Evolutionary conservation across 2,329 filamentous ascomycete genomes (phyloP), one percentile per base, ranked within the genome.

Genomic region (Rhytidhysteron rufulum): DNA sequence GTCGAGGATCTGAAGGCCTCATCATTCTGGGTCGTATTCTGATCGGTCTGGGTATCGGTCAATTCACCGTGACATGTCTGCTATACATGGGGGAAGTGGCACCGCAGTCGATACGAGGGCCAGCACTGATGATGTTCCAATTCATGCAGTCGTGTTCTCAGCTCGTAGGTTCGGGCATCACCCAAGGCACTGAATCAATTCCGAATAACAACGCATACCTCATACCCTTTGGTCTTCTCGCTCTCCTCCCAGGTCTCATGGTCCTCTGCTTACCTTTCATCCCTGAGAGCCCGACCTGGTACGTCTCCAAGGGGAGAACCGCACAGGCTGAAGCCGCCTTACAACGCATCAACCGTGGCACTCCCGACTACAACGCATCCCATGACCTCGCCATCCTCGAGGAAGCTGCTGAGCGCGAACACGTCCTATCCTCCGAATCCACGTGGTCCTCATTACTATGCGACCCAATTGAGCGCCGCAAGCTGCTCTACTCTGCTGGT

Each of bases 401-500:
- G 7, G 49, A 57, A 34, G 50, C 42, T 3, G 43, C 51, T 3
- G 36, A 52, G 13, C 42, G 39, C 1, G 62, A 65, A 27, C 30
- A 41, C 5, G 49, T 55, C 13, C 45, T 49, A 15, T 53, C 56
- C 1, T 45, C 46, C 2, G 48, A 63, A 24, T 63, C 67, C 1
- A 57, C 57, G 5, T 74, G 70, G 71, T 34, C 42, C 9, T 57
- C 63, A 4, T 59, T 73, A 2, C 13, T 73, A 40, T 61, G 49
- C 0, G 69, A 74, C 30, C 71, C 70, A 0, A 56, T 73, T 24
- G 71, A 74, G 51, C 59, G 70, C 13, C 63, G 69, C 21, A 75
- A 75, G 51, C 54, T 73, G 10, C 54, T 74, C 17, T 73, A 66
- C 50, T 62, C 63, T 13, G 64, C 62, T 6, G 71, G 71, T 9